phyloP scores from a whole-genome alignment of 345 rosid species.

The Iberis pinnata region DNA sequence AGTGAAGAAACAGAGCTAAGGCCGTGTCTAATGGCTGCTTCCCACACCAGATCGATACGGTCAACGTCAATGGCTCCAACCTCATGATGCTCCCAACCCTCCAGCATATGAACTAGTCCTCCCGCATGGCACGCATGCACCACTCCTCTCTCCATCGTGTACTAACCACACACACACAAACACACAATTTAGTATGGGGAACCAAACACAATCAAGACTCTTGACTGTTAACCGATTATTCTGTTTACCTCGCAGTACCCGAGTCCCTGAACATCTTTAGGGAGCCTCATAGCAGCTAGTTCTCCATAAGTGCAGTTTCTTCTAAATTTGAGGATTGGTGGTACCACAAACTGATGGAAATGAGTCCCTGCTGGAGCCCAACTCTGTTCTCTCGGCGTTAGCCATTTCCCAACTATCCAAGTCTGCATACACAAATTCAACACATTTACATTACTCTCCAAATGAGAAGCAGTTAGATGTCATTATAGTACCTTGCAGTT shows the following conservation, averaged over 20 bases:
- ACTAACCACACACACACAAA: constrained; percentile 41
- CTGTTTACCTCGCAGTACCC: constrained; percentile 91
- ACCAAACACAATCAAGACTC: neutral
- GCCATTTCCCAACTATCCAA: constrained; percentile 99
- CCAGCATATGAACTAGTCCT: constrained; percentile 78
- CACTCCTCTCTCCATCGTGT: constrained; percentile 91
- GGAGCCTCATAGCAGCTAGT: constrained; percentile 96
- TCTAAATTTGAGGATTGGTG: constrained; percentile 69
- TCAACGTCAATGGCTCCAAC: constrained; percentile 90
- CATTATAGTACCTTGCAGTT: constrained; percentile 59
- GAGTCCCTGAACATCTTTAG: constrained; percentile 79
- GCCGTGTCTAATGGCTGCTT: constrained; percentile 81
- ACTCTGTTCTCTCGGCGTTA: constrained; percentile 74
- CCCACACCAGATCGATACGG: constrained; percentile 83
- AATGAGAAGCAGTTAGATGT: too few relatives aligned
- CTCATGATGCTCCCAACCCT: constrained; percentile 94
- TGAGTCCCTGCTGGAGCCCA: constrained; percentile 94
- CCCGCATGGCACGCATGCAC: constrained; percentile 99
- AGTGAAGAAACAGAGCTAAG: constrained; percentile 48
- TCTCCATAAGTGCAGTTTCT: constrained; percentile 85
- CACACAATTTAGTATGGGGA: neutral
- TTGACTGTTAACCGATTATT: too few relatives aligned
- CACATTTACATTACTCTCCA: neutral
- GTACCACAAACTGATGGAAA: constrained; percentile 98
- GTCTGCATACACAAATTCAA: constrained; percentile 52